Base-by-base conservation (phyloP, 345 rosid species). In the Citrus unshiu region DNA sequence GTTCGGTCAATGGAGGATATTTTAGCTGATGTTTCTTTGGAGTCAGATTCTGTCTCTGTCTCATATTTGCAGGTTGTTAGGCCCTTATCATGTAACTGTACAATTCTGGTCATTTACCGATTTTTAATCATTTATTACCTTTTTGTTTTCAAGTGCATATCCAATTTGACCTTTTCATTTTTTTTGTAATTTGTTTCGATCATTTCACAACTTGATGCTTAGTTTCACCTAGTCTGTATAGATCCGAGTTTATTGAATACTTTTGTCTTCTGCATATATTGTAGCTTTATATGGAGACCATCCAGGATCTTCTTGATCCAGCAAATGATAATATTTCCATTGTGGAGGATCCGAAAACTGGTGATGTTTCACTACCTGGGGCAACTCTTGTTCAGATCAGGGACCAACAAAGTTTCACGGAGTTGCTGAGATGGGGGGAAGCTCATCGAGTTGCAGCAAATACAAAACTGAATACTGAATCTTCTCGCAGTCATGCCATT, bases 401-500 rank as follows among this genome's bases (percentile, higher is more conserved):
- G 88, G 87, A 92, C 75, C 97, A 94, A 22, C 90, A 84, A 70
- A 91, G 88, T 75, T 94, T 91, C 89, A 57, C 93, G 54, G 98
- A 93, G 84, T 84, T 94, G 51, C 89, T 96, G 76, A 90, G 89
- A 68, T 71, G 91, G 77, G 99, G 98, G 70, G 99, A 94, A 91
- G 89, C 92, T 73, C 97, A 96, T 81, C 87, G 99, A 65, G 80
- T 96, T 81, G 99, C 99, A 73, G 99, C 99, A 71, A 96, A 96
- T 83, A 96, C 99, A 18, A 91, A 92, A 78, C 73, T 96, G 88
- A 96, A 96, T 81, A 89, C 98, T 34, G 98, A 96, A 86, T 96
- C 99, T 82, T 96, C 99, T 57, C 93, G 99, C 57, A 96, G 99
- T 85, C 99, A 96, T 83, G 99, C 99, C 59, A 88, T 96, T 81